Evolutionary conservation across 192 early-diverging fungal genomes (phyloP).

Genomic region (Umbelopsis ramanniana): DNA sequence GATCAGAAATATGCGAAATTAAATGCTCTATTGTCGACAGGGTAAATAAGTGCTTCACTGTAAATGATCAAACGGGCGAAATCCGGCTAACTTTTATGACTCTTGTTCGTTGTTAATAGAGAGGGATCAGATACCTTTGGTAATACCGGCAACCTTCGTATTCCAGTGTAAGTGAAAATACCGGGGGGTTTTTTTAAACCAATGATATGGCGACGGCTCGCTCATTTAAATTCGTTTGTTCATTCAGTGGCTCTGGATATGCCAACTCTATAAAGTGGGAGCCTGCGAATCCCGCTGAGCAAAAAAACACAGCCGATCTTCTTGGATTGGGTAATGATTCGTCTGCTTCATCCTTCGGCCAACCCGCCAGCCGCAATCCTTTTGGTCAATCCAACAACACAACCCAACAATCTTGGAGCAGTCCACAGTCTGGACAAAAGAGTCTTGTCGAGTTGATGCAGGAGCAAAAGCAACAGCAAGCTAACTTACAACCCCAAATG

Average conservation of each 20-base stretch:
- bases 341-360: background rate
- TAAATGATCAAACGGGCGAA: background rate
- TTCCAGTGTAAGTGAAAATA: conserved; percentile 52
- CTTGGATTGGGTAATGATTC: conserved; percentile 7
- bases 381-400: conserved; percentile 18
- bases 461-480: conserved; percentile 27
- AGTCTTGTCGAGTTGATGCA: conserved; percentile 31
- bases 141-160: conserved; percentile 52
- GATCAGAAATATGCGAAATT: conserved; percentile 37
- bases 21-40: conserved; percentile 30
- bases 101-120: conserved; percentile 22
- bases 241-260: conserved; percentile 34
- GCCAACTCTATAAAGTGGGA: conserved; percentile 28
- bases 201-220: background rate
- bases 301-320: conserved; percentile 14
- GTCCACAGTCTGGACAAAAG: conserved; percentile 19
- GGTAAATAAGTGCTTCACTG: background rate
- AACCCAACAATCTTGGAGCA: conserved; percentile 15
- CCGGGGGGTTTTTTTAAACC: background rate
- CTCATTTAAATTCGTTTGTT: background rate
- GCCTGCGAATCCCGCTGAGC: background rate
- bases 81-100: background rate
- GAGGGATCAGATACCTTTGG: conserved; percentile 66
- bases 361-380: conserved; percentile 23
- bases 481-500: conserved; percentile 5